phyloP scores from a whole-genome alignment of 2,329 filamentous ascomycete genomes.

The Reticulascus tulasneorum region DNA sequence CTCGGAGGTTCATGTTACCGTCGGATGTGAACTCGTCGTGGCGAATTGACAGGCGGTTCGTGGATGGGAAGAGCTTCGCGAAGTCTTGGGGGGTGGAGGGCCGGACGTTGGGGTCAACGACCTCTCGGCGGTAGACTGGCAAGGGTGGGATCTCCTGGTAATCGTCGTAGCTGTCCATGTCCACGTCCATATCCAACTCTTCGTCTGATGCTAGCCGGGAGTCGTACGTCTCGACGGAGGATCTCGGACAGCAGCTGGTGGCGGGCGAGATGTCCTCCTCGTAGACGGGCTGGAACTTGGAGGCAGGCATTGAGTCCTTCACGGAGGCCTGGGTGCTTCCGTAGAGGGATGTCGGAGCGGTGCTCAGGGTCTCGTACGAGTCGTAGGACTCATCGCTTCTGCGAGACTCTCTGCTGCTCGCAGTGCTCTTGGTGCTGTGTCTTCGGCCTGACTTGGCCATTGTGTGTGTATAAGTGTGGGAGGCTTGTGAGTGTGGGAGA shows the following conservation, averaged over 20 bases:
- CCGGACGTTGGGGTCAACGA: conserved; percentile 62
- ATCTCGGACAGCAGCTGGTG: conserved; percentile 43
- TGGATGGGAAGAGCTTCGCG: conserved; percentile 79
- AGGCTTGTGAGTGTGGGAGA: not conserved
- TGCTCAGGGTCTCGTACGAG: conserved; percentile 41
- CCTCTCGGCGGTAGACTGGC: conserved; percentile 57
- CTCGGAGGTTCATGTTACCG: conserved; percentile 92
- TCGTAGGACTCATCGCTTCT: conserved; percentile 40
- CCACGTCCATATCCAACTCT: conserved; percentile 29
- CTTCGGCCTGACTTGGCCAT: conserved; percentile 31
- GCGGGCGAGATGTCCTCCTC: conserved; percentile 34
- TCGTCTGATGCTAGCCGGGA: conserved; percentile 65
- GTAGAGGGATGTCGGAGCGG: conserved; percentile 42
- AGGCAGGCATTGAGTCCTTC: conserved; percentile 19
- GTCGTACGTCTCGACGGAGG: conserved; percentile 75
- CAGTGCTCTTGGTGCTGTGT: conserved; percentile 31
- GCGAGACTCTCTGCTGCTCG: conserved; percentile 34
- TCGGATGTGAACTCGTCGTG: conserved; percentile 89
- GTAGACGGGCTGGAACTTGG: conserved; percentile 17
- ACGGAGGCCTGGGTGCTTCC: conserved; percentile 36
- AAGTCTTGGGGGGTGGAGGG: conserved; percentile 81
- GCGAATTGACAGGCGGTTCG: conserved; percentile 73
- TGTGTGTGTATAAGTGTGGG: conserved; percentile 9
- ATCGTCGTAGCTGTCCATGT: conserved; percentile 25
- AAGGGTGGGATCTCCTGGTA: conserved; percentile 44